phyloP scores from a whole-genome alignment of 2,329 filamentous ascomycete species.

The Emericellopsis cladophorae region DNA sequence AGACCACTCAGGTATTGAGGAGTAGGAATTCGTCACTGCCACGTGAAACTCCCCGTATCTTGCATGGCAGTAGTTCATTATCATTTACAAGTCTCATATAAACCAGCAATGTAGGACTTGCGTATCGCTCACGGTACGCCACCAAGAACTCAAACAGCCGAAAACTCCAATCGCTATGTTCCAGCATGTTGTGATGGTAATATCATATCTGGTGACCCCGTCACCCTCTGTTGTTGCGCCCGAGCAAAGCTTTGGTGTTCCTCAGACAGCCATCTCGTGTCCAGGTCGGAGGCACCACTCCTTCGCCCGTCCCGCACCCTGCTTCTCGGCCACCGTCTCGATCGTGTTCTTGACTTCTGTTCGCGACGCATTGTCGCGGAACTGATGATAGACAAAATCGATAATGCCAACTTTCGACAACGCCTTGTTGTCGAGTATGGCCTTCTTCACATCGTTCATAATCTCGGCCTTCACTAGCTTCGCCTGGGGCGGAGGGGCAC shows the following conservation, averaged over 20 bases:
- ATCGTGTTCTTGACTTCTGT: constrained; percentile 28
- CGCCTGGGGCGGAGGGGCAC: constrained; percentile 2
- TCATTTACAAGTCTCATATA: too few relatives aligned
- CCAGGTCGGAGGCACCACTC: constrained; percentile 26
- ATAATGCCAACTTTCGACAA: constrained; percentile 27
- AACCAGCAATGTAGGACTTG: too few relatives aligned
- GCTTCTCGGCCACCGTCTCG: constrained; percentile 25
- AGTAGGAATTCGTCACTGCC: too few relatives aligned
- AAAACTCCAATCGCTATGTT: too few relatives aligned
- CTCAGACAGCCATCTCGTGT: constrained; percentile 18
- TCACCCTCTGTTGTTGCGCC: background rate
- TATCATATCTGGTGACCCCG: background rate
- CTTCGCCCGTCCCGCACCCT: constrained; percentile 20
- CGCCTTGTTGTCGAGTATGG: constrained; percentile 24
- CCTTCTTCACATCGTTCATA: constrained; percentile 26
- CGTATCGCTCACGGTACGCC: too few relatives aligned
- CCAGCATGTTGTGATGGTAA: background rate
- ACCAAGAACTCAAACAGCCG: too few relatives aligned
- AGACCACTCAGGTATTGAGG: too few relatives aligned
- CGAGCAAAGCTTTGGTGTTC: background rate
- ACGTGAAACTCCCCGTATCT: too few relatives aligned
- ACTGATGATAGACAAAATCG: constrained; percentile 24
- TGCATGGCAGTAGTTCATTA: too few relatives aligned
- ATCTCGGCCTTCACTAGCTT: constrained; percentile 25
- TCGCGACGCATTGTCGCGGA: constrained; percentile 21